Percentiles rank a stretch among this genome's conserved stretches.
phyloP scores from a whole-genome alignment of 805 yeast genomes.

The Ogataea populi-albae region DNA sequence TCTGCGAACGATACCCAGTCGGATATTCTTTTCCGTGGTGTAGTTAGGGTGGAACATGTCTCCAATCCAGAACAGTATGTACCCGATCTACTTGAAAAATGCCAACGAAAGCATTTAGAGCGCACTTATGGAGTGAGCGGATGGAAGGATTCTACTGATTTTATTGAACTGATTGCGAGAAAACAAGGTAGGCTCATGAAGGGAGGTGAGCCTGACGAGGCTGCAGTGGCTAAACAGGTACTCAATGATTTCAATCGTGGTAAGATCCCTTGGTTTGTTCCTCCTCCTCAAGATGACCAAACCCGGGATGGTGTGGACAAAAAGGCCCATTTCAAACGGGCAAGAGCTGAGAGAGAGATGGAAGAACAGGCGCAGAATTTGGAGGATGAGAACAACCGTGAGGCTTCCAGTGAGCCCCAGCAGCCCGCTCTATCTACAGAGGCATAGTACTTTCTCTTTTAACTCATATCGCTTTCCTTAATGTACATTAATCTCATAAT shows the following conservation, averaged over 20 bases:
- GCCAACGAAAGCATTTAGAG: slow-evolving; percentile 86
- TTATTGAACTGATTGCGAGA: slow-evolving; percentile 85
- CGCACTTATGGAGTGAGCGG: slow-evolving; percentile 94
- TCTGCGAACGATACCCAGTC: slow-evolving; percentile 84
- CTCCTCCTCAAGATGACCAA: slow-evolving; percentile 79
- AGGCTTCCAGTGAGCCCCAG: no score
- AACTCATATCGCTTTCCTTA: no score
- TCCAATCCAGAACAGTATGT: slow-evolving; percentile 93
- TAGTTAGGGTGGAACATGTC: slow-evolving; percentile 97
- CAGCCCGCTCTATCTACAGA: no score
- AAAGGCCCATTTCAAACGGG: slow-evolving; percentile 51
- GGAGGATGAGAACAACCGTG: no score
- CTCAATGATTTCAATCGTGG: slow-evolving; percentile 96
- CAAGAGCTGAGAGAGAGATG: slow-evolving; percentile 50
- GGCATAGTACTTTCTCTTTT: no score
- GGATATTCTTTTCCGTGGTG: slow-evolving; percentile 93
- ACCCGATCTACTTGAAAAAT: slow-evolving; percentile 78
- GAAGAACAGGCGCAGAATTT: no score
- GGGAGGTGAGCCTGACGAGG: slow-evolving; percentile 98
- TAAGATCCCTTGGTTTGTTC: slow-evolving; percentile 95
- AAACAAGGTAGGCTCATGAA: slow-evolving; percentile 89
- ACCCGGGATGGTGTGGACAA: slow-evolving; percentile 56
- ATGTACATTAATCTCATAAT: no score
- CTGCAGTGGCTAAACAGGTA: slow-evolving; percentile 85
- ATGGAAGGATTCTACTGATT: slow-evolving; percentile 77